phyloP scores from a whole-genome alignment of 129 eudicot genomes.

The Arctium minus region DNA sequence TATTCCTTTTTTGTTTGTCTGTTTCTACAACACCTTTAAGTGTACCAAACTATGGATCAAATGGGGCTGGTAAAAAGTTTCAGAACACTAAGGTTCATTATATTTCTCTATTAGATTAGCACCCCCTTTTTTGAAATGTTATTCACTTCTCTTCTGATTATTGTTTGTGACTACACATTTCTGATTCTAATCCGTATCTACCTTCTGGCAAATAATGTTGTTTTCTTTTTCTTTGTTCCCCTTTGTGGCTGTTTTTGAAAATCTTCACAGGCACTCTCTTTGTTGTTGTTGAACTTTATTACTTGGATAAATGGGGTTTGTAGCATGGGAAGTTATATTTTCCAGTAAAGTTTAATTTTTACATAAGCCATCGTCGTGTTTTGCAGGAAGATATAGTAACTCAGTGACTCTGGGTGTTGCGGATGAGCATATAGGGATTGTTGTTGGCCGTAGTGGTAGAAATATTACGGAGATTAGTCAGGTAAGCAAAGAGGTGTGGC shows the following conservation, averaged over 20 bases:
- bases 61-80: constrained; percentile 60
- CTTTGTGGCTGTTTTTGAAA: not conserved
- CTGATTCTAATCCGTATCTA: not conserved
- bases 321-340: not conserved
- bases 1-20: not conserved
- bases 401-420: constrained; percentile 88
- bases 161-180: no score
- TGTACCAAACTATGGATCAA: constrained; percentile 53
- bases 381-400: constrained; percentile 68
- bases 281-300: not conserved
- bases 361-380: constrained; percentile 14
- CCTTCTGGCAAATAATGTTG: not conserved
- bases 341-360: not conserved
- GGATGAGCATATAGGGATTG: constrained; percentile 87
- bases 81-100: constrained; percentile 40
- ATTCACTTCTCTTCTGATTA: not conserved
- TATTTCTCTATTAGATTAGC: not conserved
- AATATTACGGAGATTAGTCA: constrained; percentile 75
- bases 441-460: constrained; percentile 93
- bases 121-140: not conserved
- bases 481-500: constrained; percentile 33
- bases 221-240: not conserved
- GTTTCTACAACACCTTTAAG: constrained; percentile 43
- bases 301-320: not conserved
- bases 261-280: not conserved